Evolutionary conservation across 2,329 filamentous ascomycete species (phyloP), one percentile per base, ranked within the genome.

Genomic region (Phyllachora maydis): DNA sequence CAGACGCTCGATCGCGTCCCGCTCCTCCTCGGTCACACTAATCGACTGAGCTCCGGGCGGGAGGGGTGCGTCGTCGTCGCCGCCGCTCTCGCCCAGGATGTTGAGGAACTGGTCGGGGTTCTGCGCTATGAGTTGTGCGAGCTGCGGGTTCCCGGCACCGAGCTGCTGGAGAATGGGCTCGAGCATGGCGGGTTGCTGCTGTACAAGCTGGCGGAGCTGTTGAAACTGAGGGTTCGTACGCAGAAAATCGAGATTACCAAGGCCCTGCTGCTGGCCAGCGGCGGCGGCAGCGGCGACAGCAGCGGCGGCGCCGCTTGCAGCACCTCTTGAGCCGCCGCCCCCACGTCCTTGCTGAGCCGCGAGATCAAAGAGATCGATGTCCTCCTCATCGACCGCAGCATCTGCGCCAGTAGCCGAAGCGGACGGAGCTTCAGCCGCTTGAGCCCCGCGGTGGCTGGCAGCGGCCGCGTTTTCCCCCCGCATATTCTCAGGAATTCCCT

Each of bases 141-240:
- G 68, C 45, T 91, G 77, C 11, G 88, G 88, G 53, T 98, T 98
- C 14, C 85, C 85, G 12, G 81, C 76, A 17, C 81, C 83, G 18
- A 98, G 79, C 50, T 93, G 83, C 50, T 95, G 85, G 27, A 98
- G 59, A 36, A 98, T 95, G 5, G 88, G 85, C 56, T 98, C 88
- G 12, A 98, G 72, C 88, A 98, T 98, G 46, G 88, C 77, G 11
- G 88, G 88, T 46, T 95, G 79, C 48, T 93, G 83, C 52, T 98
- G 88, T 21, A 98, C 85, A 12, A 98, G 74, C 52, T 93, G 83
- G 32, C 88, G 76, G 29, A 98, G 66, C 52, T 98, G 88, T 53
- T 95, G 88, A 54, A 98, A 98, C 49, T 95, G 85, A 13, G 83
- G 74, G 47, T 95, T 95, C 49, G 83, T 79, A 41, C 88, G 74